Conservation (phyloP, 164 flowering plant species). For the Tetracentron sinense region DNA sequence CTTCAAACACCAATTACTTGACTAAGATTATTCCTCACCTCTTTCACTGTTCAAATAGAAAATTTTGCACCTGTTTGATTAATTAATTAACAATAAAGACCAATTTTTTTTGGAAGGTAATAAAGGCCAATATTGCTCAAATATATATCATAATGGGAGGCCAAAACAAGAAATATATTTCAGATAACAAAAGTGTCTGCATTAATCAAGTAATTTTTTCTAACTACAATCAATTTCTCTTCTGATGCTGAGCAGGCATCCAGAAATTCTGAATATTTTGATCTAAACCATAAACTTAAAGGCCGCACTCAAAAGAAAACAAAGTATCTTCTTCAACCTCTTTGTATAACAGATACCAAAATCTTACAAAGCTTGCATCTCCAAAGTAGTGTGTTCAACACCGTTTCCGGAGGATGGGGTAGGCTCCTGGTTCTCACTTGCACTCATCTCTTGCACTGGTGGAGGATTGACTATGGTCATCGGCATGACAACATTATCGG, state of each 20-base stretch:
- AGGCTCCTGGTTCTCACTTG: slow-evolving; percentile 27
- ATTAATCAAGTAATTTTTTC: too few species aligned
- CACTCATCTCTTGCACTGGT: slow-evolving; percentile 80
- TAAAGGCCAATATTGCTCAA: too few species aligned
- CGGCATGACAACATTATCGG: slow-evolving; percentile 59
- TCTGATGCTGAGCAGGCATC: neutral
- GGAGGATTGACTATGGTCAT: slow-evolving; percentile 90
- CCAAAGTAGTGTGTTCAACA: slow-evolving; percentile 31
- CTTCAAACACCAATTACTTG: too few species aligned
- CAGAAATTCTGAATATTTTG: neutral
- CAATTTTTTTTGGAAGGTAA: too few species aligned
- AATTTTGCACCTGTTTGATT: too few species aligned
- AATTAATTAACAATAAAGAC: too few species aligned
- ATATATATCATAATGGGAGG: too few species aligned
- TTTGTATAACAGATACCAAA: neutral
- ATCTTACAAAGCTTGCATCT: slow-evolving; percentile 50
- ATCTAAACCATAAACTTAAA: neutral
- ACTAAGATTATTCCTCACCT: too few species aligned
- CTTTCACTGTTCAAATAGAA: too few species aligned
- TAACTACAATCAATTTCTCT: too few species aligned
- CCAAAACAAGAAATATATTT: too few species aligned
- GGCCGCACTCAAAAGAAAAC: neutral
- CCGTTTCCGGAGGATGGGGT: slow-evolving; percentile 28
- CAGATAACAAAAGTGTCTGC: too few species aligned
- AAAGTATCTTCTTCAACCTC: neutral